Evolutionary conservation across 495 filamentous ascomycete genomes (phyloP).

Genomic region (Amorphotheca resinae): DNA sequence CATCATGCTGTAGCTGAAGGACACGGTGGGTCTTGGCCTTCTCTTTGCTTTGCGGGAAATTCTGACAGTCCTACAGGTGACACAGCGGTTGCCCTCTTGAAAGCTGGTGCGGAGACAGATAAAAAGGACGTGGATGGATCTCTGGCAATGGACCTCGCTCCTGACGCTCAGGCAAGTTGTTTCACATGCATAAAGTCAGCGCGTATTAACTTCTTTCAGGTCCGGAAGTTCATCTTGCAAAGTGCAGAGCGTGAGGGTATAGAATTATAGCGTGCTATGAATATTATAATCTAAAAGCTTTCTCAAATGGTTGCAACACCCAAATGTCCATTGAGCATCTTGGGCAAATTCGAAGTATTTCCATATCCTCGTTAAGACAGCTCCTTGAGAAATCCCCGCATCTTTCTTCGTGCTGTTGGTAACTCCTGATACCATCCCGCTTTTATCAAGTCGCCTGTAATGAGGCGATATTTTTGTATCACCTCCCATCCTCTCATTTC

Average conservation of each 20-base stretch:
- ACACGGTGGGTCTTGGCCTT: constrained; percentile 40
- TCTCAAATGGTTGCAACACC: no score
- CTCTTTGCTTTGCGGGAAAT: neutral
- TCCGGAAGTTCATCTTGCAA: constrained; percentile 65
- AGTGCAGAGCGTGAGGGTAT: constrained; percentile 80
- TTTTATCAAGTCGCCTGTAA: no score
- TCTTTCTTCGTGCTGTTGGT: no score
- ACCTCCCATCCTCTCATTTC: constrained; percentile 30
- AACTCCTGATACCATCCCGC: no score
- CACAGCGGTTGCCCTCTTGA: constrained; percentile 68
- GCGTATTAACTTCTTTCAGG: constrained; percentile 34
- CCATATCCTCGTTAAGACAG: no score
- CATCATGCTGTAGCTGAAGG: constrained; percentile 93
- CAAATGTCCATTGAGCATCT: no score
- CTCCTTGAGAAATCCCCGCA: no score
- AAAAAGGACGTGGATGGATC: constrained; percentile 58
- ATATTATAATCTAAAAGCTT: neutral
- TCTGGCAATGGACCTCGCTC: constrained; percentile 69
- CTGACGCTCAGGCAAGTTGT: constrained; percentile 56
- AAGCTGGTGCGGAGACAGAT: constrained; percentile 71
- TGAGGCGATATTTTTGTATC: neutral
- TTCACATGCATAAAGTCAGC: neutral
- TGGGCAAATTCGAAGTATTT: no score
- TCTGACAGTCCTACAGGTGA: constrained; percentile 34
- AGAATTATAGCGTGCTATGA: constrained; percentile 33